These are phyloP conservation scores for Cordyceps militaris DNA, from an alignment of 2,329 filamentous ascomycete genomes.

Conservation along the genomic window DNA sequence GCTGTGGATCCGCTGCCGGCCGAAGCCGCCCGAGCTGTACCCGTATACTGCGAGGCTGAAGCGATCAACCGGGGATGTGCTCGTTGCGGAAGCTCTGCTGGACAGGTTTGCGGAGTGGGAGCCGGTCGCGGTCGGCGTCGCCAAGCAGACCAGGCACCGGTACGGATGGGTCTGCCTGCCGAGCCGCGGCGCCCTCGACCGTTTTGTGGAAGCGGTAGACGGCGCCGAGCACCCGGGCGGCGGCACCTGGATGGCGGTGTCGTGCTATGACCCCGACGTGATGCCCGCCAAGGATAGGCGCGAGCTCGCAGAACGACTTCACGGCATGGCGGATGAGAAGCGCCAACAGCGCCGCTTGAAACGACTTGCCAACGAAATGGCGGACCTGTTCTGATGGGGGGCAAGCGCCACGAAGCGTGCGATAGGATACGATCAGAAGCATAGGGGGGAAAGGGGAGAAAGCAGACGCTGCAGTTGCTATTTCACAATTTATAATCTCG, in stretches of 20 bases:
- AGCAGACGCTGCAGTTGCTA: too few relatives aligned
- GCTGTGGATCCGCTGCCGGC: not conserved
- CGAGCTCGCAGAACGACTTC: not conserved
- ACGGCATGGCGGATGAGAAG: not conserved
- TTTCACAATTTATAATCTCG: too few relatives aligned
- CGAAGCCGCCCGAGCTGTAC: conserved; percentile 3
- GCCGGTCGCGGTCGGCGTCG: not conserved
- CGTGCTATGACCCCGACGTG: not conserved
- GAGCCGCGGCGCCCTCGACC: not conserved
- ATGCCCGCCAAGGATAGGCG: not conserved
- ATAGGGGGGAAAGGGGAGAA: too few relatives aligned
- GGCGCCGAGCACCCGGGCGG: not conserved
- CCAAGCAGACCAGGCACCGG: not conserved
- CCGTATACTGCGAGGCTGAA: not conserved
- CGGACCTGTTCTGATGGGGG: too few relatives aligned
- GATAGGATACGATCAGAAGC: too few relatives aligned
- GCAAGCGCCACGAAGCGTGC: too few relatives aligned
- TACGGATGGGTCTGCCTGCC: conserved; percentile 4
- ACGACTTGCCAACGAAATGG: not conserved
- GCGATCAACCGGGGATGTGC: not conserved
- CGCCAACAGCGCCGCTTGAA: conserved; percentile 4
- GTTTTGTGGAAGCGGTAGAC: not conserved
- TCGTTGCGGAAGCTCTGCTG: not conserved
- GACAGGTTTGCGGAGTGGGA: not conserved
- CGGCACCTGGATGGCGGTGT: not conserved